A percentile compares a stretch with the other conserved stretches of the same genome.
Conservation (phyloP, 768 basidiomycete genomes). For the Antrodiella citrinella region DNA sequence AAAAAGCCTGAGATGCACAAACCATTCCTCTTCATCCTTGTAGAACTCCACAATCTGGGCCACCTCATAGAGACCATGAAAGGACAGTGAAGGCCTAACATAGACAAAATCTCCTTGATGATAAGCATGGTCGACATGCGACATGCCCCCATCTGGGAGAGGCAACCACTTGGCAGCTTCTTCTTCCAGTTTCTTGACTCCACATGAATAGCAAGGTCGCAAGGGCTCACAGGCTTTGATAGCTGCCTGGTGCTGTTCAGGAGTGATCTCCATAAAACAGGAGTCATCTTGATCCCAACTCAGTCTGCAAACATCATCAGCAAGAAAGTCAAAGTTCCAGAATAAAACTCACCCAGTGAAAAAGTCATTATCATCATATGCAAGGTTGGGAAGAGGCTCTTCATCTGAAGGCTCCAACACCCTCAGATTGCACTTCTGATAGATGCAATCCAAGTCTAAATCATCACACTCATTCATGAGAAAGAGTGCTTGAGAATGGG, state of each 20-base stretch:
- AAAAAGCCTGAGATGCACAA: constrained; percentile 29
- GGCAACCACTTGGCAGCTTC: constrained; percentile 18
- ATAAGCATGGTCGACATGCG: constrained; percentile 37
- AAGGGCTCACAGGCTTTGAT: constrained; percentile 24
- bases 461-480: constrained; percentile 50
- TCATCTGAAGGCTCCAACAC: constrained; percentile 32
- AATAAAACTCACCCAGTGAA: constrained; percentile 40
- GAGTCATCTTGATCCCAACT: constrained; percentile 41
- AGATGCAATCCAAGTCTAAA: constrained; percentile 46
- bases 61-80: constrained; percentile 35
- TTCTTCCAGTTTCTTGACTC: constrained; percentile 23
- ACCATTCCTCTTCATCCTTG: constrained; percentile 14
- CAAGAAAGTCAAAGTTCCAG: not conserved
- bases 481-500: constrained; percentile 55
- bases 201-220: constrained; percentile 45
- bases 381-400: constrained; percentile 39
- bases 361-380: constrained; percentile 38
- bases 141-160: constrained; percentile 27
- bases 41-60: constrained; percentile 44
- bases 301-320: constrained; percentile 27
- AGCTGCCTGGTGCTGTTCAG: constrained; percentile 21
- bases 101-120: constrained; percentile 61
- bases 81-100: constrained; percentile 25
- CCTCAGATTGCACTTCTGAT: constrained; percentile 46
- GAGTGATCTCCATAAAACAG: constrained; percentile 39